phyloP scores from a whole-genome alignment of 257 asterid species.

The Penstemon davidsonii region DNA sequence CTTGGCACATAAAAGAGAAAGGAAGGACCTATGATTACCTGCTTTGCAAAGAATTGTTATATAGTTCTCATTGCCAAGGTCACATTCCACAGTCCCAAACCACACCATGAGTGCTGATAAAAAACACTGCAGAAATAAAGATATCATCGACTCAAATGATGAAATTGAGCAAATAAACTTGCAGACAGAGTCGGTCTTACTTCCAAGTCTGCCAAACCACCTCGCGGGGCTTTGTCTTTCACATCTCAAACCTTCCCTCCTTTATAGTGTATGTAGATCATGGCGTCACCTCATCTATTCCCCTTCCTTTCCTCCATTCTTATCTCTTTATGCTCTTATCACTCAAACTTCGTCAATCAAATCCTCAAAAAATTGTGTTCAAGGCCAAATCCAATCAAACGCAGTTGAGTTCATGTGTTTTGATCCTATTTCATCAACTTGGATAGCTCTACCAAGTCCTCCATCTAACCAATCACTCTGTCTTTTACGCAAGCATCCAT shows the following conservation, averaged over 20 bases:
- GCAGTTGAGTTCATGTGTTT: conserved; percentile 46
- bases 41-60: not conserved
- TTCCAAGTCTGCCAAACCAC: conserved; percentile 75
- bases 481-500: conserved; percentile 56
- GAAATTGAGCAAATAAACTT: conserved; percentile 12
- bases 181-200: conserved; percentile 27
- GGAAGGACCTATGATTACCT: conserved; percentile 22
- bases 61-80: conserved; percentile 6
- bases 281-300: conserved; percentile 72
- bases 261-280: conserved; percentile 51
- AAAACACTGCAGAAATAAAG: conserved; percentile 32
- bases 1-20: conserved; percentile 13
- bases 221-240: conserved; percentile 58
- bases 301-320: conserved; percentile 54
- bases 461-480: conserved; percentile 39
- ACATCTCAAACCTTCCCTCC: conserved; percentile 49
- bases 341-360: conserved; percentile 25
- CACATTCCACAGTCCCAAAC: not conserved
- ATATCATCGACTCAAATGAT: not conserved
- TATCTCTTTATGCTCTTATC: conserved; percentile 52
- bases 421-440: conserved; percentile 58
- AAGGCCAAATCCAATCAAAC: conserved; percentile 20
- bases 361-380: not conserved
- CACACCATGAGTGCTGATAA: conserved; percentile 25
- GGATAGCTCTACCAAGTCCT: conserved; percentile 59